These are phyloP conservation scores for Phytophthora kernoviae DNA, from an alignment of 352 stramenopile genomes.

Conservation along the genomic window DNA sequence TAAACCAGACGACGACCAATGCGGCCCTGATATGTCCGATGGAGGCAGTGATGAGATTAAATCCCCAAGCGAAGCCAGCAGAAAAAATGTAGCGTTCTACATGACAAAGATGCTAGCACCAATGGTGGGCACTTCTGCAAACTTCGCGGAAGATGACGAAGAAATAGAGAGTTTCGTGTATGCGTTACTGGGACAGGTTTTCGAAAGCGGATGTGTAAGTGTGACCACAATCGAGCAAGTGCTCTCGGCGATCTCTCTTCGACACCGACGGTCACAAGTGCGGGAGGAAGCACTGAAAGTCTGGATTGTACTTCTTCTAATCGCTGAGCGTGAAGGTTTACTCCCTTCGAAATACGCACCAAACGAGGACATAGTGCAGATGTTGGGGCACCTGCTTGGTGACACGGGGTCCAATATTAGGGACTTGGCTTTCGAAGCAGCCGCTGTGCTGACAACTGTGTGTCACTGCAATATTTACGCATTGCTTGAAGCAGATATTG, in stretches of 20 bases:
- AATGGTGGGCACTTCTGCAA: slow-evolving; percentile 62
- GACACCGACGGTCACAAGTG: slow-evolving; percentile 60
- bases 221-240: slow-evolving; percentile 28
- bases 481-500: slow-evolving; percentile 47
- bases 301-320: slow-evolving; percentile 60
- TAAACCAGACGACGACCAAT: slow-evolving; percentile 2
- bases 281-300: slow-evolving; percentile 64
- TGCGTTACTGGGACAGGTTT: slow-evolving; percentile 38
- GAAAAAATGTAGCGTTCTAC: slow-evolving; percentile 22
- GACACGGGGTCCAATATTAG: slow-evolving; percentile 54
- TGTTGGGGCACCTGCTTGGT: slow-evolving; percentile 49
- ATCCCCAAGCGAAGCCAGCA: neutral
- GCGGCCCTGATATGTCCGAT: neutral
- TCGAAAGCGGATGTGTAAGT: slow-evolving; percentile 28
- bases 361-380: slow-evolving; percentile 34
- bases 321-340: slow-evolving; percentile 25
- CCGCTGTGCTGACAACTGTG: slow-evolving; percentile 36
- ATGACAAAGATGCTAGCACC: slow-evolving; percentile 51
- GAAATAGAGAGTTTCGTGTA: slow-evolving; percentile 50
- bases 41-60: neutral
- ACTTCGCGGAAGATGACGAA: slow-evolving; percentile 54
- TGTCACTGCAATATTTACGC: slow-evolving; percentile 47
- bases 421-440: slow-evolving; percentile 49
- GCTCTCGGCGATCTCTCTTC: slow-evolving; percentile 38
- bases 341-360: slow-evolving; percentile 21